Evolutionary conservation across 768 basidiomycete genomes (phyloP), one percentile per base, ranked within the genome.

Genomic region (Collybiopsis luxurians): DNA sequence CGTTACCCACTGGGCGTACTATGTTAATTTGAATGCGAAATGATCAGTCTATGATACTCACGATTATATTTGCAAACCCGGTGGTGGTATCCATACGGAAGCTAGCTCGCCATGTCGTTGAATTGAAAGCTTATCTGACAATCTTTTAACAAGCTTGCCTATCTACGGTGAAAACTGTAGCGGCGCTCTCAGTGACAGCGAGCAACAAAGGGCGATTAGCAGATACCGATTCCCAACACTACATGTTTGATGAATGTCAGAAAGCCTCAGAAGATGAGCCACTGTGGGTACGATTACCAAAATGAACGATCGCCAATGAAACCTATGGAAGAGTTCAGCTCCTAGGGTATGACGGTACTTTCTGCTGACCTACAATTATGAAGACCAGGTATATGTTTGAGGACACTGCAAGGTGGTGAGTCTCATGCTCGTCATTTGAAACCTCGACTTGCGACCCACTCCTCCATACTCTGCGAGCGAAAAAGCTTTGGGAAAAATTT

Each of bases 401-500:
- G 46, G 79, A 80, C 69, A 82, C 80, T 82, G 34, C 36, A 47
- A 48, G 19, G 24, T 27, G 55, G 7, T 2, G 11, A 28, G 27
- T 23, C 10, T 27, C 10, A 27, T 21, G 31, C 39, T 46, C 10
- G 31, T 30, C 12, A 19, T 31, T 44, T 21, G 15, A 30, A 23
- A 9, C 19, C 13, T 46, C 7, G 9, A 24, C 7, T 15, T 19
- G 27, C 30, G 3, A 43, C 74, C 42, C 63, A 79, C 79, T 72
- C 64, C 75, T 74, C 76, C 75, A 79, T 15, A 81, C 77, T 50
- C 80, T 75, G 11, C 77, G 78, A 34, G 79, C 79, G 61, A 81
- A 82, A 66, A 80, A 82, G 59, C 79, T 82, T 57, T 10, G 13
- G n/a, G 13, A 43, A 11, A 13, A 3, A 21, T 23, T 24, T 59